Percentiles rank a stretch among this genome's conserved stretches.
Evolutionary conservation across 164 flowering plant genomes (phyloP).

Genomic region (Annona cherimola): DNA sequence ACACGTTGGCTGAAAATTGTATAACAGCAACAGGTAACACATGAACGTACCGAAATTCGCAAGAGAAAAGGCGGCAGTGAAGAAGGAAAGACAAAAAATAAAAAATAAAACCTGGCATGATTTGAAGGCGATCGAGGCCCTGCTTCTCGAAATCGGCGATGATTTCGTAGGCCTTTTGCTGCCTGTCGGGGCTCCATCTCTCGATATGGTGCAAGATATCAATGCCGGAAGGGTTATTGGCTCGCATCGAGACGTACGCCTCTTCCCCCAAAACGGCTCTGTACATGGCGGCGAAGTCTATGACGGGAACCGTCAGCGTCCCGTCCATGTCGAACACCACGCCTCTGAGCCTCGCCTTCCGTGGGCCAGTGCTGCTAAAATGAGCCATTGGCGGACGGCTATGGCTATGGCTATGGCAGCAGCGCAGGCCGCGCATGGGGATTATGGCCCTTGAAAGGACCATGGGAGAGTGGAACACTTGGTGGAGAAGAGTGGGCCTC

Average conservation of each 20-base stretch:
- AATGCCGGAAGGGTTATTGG: slow-evolving; percentile 60
- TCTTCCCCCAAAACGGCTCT: slow-evolving; percentile 73
- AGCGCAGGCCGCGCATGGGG: background rate
- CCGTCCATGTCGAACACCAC: slow-evolving; percentile 99
- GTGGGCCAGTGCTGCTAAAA: slow-evolving; percentile 3
- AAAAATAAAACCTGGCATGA: slow-evolving; percentile 68
- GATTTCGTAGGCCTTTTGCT: slow-evolving; percentile 54
- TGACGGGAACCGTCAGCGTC: slow-evolving; percentile 87
- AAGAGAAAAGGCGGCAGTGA: too few relatives aligned
- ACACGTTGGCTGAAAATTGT: too few relatives aligned
- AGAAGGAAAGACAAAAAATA: background rate
- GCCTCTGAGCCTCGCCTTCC: slow-evolving; percentile 46
- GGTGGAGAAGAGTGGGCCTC: too few relatives aligned
- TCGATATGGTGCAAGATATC: slow-evolving; percentile 83
- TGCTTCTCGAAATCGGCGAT: slow-evolving; percentile 71
- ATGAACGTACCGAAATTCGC: background rate
- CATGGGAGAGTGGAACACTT: background rate
- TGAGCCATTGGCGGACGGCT: slow-evolving; percentile 10
- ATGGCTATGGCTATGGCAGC: too few relatives aligned
- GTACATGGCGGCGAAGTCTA: slow-evolving; percentile 87
- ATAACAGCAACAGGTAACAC: background rate
- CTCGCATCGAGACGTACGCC: slow-evolving; percentile 38
- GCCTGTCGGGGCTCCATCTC: slow-evolving; percentile 57
- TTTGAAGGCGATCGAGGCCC: slow-evolving; percentile 78
- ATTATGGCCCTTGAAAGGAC: background rate